Conservation (phyloP, 148 eudicot genomes). For the Camellia sinensis region DNA sequence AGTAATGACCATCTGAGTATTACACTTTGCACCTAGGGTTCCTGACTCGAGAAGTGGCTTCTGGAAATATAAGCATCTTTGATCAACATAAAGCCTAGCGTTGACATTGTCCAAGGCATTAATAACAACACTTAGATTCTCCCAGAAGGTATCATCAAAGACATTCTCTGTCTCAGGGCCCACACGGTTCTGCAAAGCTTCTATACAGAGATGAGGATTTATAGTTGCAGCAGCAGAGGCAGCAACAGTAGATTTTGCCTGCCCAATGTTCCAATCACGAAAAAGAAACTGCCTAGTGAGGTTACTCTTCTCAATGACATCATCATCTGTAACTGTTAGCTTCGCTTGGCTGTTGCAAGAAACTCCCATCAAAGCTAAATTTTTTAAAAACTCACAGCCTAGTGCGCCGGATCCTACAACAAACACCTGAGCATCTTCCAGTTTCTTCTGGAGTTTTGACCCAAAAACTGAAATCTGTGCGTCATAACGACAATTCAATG, state of each 20-base stretch:
- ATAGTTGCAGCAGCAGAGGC: constrained; percentile 71
- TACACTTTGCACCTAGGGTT: constrained; percentile 91
- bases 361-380: constrained; percentile 93
- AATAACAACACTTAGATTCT: constrained; percentile 63
- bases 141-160: constrained; percentile 84
- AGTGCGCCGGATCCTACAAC: constrained; percentile 95
- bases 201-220: constrained; percentile 52
- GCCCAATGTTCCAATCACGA: constrained; percentile 98
- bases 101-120: constrained; percentile 91
- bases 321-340: constrained; percentile 88
- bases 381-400: constrained; percentile 91
- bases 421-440: constrained; percentile 70
- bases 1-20: constrained; percentile 94
- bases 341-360: constrained; percentile 67
- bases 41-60: constrained; percentile 95
- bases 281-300: constrained; percentile 89
- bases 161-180: constrained; percentile 86
- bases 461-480: constrained; percentile 96
- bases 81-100: constrained; percentile 91
- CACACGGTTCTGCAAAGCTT: constrained; percentile 92
- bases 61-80: constrained; percentile 84
- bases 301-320: constrained; percentile 93
- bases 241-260: constrained; percentile 95
- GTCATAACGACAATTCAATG: constrained; percentile 80
- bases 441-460: constrained; percentile 72